Conservation (phyloP, 345 rosid species). For the Durio zibethinus region DNA sequence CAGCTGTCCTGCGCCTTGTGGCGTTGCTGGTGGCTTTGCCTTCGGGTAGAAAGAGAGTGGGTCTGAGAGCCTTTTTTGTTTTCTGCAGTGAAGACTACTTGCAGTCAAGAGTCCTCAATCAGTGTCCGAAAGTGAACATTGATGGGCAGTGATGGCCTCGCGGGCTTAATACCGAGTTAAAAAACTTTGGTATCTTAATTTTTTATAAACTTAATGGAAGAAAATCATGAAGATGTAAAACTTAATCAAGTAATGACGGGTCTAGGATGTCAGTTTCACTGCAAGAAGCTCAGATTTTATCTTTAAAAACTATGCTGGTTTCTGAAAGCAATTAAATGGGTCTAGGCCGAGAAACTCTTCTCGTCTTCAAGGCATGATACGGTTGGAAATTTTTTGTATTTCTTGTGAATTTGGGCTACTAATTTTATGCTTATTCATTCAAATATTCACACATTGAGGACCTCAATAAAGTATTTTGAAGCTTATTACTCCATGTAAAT, state of each 20-base stretch:
- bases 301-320: too few relatives aligned
- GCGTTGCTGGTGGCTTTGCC: conserved; percentile 1
- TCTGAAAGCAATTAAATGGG: too few relatives aligned
- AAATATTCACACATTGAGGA: neutral
- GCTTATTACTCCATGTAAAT: too few relatives aligned
- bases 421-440: neutral
- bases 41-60: neutral
- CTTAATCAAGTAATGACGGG: too few relatives aligned
- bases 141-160: conserved; percentile 10
- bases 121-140: neutral
- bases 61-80: neutral
- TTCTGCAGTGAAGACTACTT: conserved; percentile 15
- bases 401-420: neutral
- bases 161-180: conserved; percentile 1
- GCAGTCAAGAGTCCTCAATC: conserved; percentile 6
- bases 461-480: neutral
- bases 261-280: too few relatives aligned
- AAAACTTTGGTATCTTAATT: neutral
- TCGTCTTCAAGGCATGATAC: too few relatives aligned
- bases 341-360: too few relatives aligned
- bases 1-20: neutral
- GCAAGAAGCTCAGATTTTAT: too few relatives aligned
- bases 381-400: too few relatives aligned
- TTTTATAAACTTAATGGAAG: neutral
- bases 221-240: too few relatives aligned